Base-by-base conservation (phyloP, 306 rosid species). In the Vicia sativa region DNA sequence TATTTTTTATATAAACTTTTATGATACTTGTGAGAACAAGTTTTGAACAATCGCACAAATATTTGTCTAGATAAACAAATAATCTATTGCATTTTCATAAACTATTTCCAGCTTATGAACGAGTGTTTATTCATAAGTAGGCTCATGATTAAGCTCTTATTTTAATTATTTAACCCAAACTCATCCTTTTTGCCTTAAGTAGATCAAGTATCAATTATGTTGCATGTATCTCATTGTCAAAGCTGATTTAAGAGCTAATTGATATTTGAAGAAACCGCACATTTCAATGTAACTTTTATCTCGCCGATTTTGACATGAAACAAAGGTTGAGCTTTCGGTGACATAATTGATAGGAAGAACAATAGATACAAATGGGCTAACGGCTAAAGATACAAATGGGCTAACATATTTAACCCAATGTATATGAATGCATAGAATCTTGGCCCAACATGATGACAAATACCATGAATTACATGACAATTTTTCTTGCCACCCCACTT, bases 311-410 rank as follows among this genome's bases (percentile, higher is more conserved):
- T 56, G 41, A 56, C 18, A 26, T 56, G 62, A n/a, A 56, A n/a
- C n/a, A n/a, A n/a, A n/a, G n/a, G n/a, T n/a, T n/a, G n/a, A n/a
- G n/a, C n/a, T n/a, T n/a, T n/a, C n/a, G n/a, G n/a, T n/a, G n/a
- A n/a, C n/a, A n/a, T n/a, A n/a, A n/a, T n/a, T n/a, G n/a, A n/a
- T 31, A 39, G 28, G 45, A 21, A 37, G 13, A 60, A 16, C 29
- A 10, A n/a, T 9, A 15, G n/a, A 35, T 34, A 7, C 26, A 60
- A 38, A 61, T 61, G 67, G 67, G 67, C 34, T 34, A 61, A 19
- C 11, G 16, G 25, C 8, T n/a, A n/a, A n/a, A n/a, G n/a, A n/a
- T n/a, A n/a, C n/a, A n/a, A n/a, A n/a, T n/a, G n/a, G n/a, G n/a
- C n/a, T n/a, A n/a, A n/a, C n/a, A n/a, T n/a, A n/a, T n/a, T n/a